These are phyloP conservation scores for Barnettozyma wickerhamii DNA, from an alignment of 805 yeast genomes.

Conservation along the genomic window DNA sequence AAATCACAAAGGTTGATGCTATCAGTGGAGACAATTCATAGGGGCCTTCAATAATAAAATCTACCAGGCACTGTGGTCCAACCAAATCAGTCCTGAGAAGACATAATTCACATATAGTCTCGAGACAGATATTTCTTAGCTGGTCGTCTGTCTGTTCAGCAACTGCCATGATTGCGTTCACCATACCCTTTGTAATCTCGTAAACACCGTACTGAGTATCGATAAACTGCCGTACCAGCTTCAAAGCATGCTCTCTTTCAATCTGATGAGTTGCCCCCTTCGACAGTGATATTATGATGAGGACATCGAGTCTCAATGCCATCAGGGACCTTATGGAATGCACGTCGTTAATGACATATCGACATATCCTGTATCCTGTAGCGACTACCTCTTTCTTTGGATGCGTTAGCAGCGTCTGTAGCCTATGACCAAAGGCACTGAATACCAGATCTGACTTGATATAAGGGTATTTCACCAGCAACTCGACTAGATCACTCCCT, in stretches of 20 bases:
- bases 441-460: conserved; percentile 62
- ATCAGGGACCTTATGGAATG: conserved; percentile 52
- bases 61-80: conserved; percentile 37
- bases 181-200: conserved; percentile 55
- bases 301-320: conserved; percentile 53
- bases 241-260: conserved; percentile 77
- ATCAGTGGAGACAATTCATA: conserved; percentile 39
- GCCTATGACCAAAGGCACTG: conserved; percentile 48
- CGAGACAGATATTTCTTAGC: conserved; percentile 45
- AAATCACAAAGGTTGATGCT: conserved; percentile 44
- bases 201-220: conserved; percentile 49
- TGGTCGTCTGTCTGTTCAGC: conserved; percentile 53
- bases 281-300: conserved; percentile 60
- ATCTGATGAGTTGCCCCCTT: conserved; percentile 48
- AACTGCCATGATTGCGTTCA: conserved; percentile 60
- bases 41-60: conserved; percentile 51
- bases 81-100: conserved; percentile 41
- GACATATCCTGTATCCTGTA: conserved; percentile 69
- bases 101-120: conserved; percentile 49
- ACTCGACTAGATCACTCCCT: conserved; percentile 59
- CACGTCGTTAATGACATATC: conserved; percentile 55
- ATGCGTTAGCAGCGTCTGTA: conserved; percentile 58
- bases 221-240: conserved; percentile 58
- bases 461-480: conserved; percentile 53
- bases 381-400: conserved; percentile 60